Evolutionary conservation across 2,329 filamentous ascomycete species (phyloP).

Genomic region (Eurotiales sp.): DNA sequence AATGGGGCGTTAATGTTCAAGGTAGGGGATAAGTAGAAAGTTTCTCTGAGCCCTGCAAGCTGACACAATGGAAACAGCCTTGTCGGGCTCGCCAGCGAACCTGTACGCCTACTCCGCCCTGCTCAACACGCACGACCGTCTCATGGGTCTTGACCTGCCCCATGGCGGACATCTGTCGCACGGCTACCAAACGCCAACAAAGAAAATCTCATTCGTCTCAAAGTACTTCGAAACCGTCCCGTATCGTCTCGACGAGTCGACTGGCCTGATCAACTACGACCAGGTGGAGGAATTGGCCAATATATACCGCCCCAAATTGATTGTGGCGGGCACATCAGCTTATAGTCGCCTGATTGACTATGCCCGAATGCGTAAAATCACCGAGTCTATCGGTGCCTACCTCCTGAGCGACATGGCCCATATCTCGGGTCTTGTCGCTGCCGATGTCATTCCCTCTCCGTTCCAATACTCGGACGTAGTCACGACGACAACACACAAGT

Average conservation of each 20-base stretch:
- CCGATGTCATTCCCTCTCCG: constrained; percentile 87
- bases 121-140: constrained; percentile 88
- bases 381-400: constrained; percentile 89
- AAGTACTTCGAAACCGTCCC: constrained; percentile 99
- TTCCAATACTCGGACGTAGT: constrained; percentile 93
- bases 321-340: constrained; percentile 93
- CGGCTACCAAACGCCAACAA: constrained; percentile 92
- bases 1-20: constrained; percentile 98
- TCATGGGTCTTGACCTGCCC: constrained; percentile 95
- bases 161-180: constrained; percentile 94
- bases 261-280: constrained; percentile 96
- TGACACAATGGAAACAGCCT: constrained; percentile 50
- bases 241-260: constrained; percentile 72
- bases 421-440: constrained; percentile 92
- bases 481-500: constrained; percentile 99
- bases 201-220: constrained; percentile 96
- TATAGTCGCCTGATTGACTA: constrained; percentile 99
- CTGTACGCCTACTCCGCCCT: constrained; percentile 89
- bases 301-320: constrained; percentile 91
- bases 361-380: constrained; percentile 90
- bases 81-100: constrained; percentile 75
- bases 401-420: constrained; percentile 98
- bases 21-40: constrained; percentile 48
- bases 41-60: constrained; percentile 9
- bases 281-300: constrained; percentile 82